These are phyloP conservation scores for Nematocida sp. DNA, from an alignment of 371 early-diverging fungal genomes.

Conservation along the genomic window DNA sequence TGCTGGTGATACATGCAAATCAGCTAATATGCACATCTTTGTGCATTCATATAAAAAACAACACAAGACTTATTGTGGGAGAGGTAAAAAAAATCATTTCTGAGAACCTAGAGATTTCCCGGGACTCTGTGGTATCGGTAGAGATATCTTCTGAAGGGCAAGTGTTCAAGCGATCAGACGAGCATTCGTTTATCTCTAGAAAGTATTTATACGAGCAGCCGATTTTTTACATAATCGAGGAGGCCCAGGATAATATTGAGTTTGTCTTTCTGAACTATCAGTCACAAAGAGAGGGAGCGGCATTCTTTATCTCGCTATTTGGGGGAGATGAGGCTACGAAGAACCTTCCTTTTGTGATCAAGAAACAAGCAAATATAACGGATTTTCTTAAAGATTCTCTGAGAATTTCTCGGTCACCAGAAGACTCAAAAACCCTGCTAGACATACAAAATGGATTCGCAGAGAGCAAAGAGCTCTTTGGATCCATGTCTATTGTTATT, in stretches of 20 bases:
- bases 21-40: slow-evolving; percentile 38
- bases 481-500: slow-evolving; percentile 6
- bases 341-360: slow-evolving; percentile 15
- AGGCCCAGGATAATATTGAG: slow-evolving; percentile 8
- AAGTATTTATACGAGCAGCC: slow-evolving; percentile 29
- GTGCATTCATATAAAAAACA: slow-evolving; percentile 10
- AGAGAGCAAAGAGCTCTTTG: neutral
- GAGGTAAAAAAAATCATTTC: slow-evolving; percentile 1
- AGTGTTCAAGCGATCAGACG: slow-evolving; percentile 18
- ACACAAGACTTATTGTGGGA: neutral
- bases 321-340: slow-evolving; percentile 8
- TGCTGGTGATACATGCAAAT: slow-evolving; percentile 29
- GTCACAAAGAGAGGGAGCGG: neutral
- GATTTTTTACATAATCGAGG: slow-evolving; percentile 36
- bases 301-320: slow-evolving; percentile 33
- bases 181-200: neutral
- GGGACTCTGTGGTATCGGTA: neutral
- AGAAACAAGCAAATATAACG: slow-evolving; percentile 29
- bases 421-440: slow-evolving; percentile 19
- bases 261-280: slow-evolving; percentile 44
- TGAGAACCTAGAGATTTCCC: neutral
- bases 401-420: slow-evolving; percentile 6
- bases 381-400: slow-evolving; percentile 19
- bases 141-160: neutral
- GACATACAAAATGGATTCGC: slow-evolving; percentile 15